Evolutionary conservation across 1,284 basidiomycete genomes (phyloP).

Genomic region (Apiotrichum sp.): DNA sequence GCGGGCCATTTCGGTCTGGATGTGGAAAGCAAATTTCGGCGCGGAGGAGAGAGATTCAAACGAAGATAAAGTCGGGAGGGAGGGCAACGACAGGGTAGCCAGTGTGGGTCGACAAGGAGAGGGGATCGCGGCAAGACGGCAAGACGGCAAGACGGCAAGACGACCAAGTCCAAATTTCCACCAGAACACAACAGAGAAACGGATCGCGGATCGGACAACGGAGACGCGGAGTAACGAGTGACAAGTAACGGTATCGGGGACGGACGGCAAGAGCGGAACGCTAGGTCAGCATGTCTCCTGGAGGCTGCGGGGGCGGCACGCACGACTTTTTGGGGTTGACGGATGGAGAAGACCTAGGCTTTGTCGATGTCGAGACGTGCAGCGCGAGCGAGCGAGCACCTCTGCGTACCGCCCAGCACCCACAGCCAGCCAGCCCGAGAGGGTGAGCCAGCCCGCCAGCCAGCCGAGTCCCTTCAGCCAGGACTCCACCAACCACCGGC

Average conservation of each 20-base stretch:
- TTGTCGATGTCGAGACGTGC: not conserved
- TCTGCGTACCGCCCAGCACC: too few relatives aligned
- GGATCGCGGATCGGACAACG: not conserved
- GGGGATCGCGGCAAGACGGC: not conserved
- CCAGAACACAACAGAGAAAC: too few relatives aligned
- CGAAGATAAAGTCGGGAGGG: not conserved
- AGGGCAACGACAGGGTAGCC: not conserved
- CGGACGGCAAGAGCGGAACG: not conserved
- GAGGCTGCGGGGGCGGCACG: not conserved
- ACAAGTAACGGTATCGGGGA: too few relatives aligned
- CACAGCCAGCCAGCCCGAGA: too few relatives aligned
- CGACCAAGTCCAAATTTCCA: not conserved
- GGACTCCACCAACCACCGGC: too few relatives aligned
- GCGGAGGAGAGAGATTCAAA: too few relatives aligned
- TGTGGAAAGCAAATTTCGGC: not conserved
- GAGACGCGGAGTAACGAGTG: not conserved
- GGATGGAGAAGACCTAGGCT: constrained; percentile 2
- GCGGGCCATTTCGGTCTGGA: constrained; percentile 17
- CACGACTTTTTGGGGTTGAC: constrained; percentile 12
- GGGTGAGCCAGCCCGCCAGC: too few relatives aligned
- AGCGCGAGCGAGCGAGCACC: not conserved
- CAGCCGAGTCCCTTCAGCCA: too few relatives aligned
- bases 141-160: not conserved
- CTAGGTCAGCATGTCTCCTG: constrained; percentile 9
- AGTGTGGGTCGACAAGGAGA: not conserved